These are phyloP conservation scores for Cyclocybe aegerita DNA, from an alignment of 768 basidiomycete genomes.

Conservation along the genomic window DNA sequence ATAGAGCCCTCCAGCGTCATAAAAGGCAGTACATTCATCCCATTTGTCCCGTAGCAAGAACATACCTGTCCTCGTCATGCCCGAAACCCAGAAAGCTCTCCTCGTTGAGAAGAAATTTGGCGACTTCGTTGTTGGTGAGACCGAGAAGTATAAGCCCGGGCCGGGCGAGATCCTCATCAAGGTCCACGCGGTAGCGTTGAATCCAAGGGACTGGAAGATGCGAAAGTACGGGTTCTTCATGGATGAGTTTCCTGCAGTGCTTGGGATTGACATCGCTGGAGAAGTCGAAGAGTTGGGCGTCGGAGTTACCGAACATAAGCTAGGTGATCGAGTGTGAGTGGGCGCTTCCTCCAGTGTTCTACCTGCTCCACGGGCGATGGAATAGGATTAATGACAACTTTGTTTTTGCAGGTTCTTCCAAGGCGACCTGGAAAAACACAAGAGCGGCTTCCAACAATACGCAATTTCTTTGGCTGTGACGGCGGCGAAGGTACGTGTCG, in stretches of 20 bases:
- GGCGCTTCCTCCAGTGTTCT: conserved; percentile 28
- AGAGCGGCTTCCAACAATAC: no score
- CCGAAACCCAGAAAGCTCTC: conserved; percentile 25
- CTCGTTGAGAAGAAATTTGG: conserved; percentile 19
- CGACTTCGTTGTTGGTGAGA: conserved; percentile 17
- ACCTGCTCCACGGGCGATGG: conserved; percentile 29
- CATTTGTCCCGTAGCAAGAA: no score
- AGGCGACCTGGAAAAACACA: not conserved
- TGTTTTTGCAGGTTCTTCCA: not conserved
- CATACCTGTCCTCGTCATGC: no score
- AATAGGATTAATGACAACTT: conserved; percentile 25
- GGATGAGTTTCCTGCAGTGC: conserved; percentile 38
- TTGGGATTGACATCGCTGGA: conserved; percentile 53
- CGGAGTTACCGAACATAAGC: conserved; percentile 46
- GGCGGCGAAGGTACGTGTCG: conserved; percentile 33
- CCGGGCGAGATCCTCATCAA: conserved; percentile 43
- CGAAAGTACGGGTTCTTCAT: conserved; percentile 27
- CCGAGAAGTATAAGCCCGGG: conserved; percentile 26
- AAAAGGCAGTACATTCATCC: no score
- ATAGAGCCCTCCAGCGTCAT: no score
- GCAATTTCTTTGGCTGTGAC: conserved; percentile 15
- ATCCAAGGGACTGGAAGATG: conserved; percentile 44
- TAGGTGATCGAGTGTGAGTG: conserved; percentile 54
- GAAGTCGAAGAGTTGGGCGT: conserved; percentile 50
- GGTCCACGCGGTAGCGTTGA: conserved; percentile 37